Conservation (phyloP, 2,329 filamentous ascomycete species). For the Colletotrichum filicis region DNA sequence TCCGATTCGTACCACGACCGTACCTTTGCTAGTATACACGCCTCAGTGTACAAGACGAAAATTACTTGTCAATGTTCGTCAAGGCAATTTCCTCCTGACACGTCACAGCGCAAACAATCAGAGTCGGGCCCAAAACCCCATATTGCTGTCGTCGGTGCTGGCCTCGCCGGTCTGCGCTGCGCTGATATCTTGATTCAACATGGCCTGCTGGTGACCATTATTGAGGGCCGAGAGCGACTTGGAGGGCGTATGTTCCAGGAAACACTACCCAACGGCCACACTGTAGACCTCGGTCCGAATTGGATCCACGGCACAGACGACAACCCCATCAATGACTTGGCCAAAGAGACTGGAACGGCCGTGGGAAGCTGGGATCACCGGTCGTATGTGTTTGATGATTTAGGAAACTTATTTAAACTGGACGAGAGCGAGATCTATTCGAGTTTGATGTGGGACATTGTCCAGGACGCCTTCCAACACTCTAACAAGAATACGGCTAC, state of each 20-base stretch:
- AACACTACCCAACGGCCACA: constrained; percentile 56
- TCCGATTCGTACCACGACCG: constrained; percentile 1
- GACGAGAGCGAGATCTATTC: constrained; percentile 59
- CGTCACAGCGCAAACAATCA: constrained; percentile 28
- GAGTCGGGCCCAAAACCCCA: constrained; percentile 54
- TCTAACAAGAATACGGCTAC: constrained; percentile 67
- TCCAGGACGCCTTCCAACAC: constrained; percentile 74
- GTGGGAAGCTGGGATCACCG: constrained; percentile 61
- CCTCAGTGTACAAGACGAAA: constrained; percentile 2
- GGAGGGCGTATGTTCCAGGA: constrained; percentile 72
- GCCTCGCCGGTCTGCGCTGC: constrained; percentile 76
- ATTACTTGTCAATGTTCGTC: not conserved
- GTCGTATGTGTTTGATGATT: constrained; percentile 66
- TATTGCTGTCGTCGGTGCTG: constrained; percentile 76
- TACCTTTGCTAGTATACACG: constrained; percentile 2
- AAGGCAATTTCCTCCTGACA: constrained; percentile 23
- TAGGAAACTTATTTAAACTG: constrained; percentile 61
- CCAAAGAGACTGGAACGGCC: constrained; percentile 67
- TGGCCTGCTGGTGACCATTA: constrained; percentile 74
- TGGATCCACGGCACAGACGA: constrained; percentile 81
- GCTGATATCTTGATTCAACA: constrained; percentile 73
- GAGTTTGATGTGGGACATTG: constrained; percentile 73
- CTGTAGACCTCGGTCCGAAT: constrained; percentile 76
- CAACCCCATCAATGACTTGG: constrained; percentile 77
- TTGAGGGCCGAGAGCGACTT: constrained; percentile 75